Conservation (phyloP, 306 rosid genomes). For the Myrica gale region DNA sequence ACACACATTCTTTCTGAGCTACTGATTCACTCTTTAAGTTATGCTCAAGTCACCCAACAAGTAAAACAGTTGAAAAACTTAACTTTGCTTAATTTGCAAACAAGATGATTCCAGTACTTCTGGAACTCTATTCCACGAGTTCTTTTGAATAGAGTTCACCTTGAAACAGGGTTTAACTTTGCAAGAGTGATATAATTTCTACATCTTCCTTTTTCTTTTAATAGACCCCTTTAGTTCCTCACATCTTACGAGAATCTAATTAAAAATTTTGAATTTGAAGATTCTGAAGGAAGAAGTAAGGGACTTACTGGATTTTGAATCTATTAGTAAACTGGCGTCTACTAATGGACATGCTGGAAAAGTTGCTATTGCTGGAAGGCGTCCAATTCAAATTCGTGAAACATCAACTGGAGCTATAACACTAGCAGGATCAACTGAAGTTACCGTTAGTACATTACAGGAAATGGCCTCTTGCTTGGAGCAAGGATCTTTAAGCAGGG, state of each 20-base stretch:
- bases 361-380: conserved; percentile 49
- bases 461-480: conserved; percentile 78
- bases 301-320: conserved; percentile 63
- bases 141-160: conserved; percentile 1
- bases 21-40: not conserved
- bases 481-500: conserved; percentile 74
- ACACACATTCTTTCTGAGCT: conserved; percentile 5
- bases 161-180: conserved; percentile 20
- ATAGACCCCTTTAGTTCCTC: conserved; percentile 5
- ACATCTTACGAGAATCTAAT: conserved; percentile 15
- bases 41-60: not conserved
- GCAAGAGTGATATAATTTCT: conserved; percentile 13
- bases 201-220: conserved; percentile 12
- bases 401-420: conserved; percentile 72
- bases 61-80: not conserved
- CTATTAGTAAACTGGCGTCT: conserved; percentile 53
- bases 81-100: conserved; percentile 8
- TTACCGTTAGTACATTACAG: conserved; percentile 60
- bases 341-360: conserved; percentile 58
- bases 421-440: conserved; percentile 67
- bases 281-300: conserved; percentile 78
- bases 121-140: conserved; percentile 4
- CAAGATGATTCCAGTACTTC: conserved; percentile 4
- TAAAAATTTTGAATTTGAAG: conserved; percentile 47
- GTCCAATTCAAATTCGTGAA: conserved; percentile 74